These are phyloP conservation scores for Synchytrium microbalum DNA, from an alignment of 371 early-diverging fungal genomes.

Conservation along the genomic window DNA sequence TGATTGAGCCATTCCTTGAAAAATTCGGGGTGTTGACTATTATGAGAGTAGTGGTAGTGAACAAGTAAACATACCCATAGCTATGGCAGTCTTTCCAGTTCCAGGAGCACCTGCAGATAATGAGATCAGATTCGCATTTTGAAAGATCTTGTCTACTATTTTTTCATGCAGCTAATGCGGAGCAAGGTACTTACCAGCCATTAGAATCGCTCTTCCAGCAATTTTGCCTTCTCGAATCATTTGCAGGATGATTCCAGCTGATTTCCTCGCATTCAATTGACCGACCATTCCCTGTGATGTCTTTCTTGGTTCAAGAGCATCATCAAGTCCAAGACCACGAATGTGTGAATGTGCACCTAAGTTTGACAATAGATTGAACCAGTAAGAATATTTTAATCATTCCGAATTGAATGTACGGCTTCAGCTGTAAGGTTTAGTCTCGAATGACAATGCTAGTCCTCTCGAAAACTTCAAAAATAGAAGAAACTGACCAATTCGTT, in stretches of 20 bases:
- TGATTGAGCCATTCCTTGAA: slow-evolving; percentile 77
- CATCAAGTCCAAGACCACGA: slow-evolving; percentile 61
- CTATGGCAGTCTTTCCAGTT: slow-evolving; percentile 64
- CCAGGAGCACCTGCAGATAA: slow-evolving; percentile 21
- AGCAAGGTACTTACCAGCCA: slow-evolving; percentile 45
- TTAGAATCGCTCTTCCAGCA: slow-evolving; percentile 49
- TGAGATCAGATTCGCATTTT: slow-evolving; percentile 16
- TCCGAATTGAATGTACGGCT: neutral
- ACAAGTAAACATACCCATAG: slow-evolving; percentile 35
- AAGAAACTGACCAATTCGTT: slow-evolving; percentile 51
- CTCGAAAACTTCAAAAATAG: slow-evolving; percentile 1
- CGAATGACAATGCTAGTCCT: no score
- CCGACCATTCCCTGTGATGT: slow-evolving; percentile 98
- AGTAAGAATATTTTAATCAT: no score
- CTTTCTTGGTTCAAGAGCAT: slow-evolving; percentile 75
- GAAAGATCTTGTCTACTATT: neutral
- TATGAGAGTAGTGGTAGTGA: neutral
- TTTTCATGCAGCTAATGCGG: neutral
- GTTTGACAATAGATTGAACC: slow-evolving; percentile 2
- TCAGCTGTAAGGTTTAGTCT: neutral
- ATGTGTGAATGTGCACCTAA: slow-evolving; percentile 94
- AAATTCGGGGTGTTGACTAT: slow-evolving; percentile 2
- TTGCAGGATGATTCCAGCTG: slow-evolving; percentile 71
- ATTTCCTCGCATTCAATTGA: slow-evolving; percentile 89
- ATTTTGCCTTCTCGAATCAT: slow-evolving; percentile 52